Conservation (phyloP, 371 early-diverging fungal species). For the Nematocida displodere region DNA sequence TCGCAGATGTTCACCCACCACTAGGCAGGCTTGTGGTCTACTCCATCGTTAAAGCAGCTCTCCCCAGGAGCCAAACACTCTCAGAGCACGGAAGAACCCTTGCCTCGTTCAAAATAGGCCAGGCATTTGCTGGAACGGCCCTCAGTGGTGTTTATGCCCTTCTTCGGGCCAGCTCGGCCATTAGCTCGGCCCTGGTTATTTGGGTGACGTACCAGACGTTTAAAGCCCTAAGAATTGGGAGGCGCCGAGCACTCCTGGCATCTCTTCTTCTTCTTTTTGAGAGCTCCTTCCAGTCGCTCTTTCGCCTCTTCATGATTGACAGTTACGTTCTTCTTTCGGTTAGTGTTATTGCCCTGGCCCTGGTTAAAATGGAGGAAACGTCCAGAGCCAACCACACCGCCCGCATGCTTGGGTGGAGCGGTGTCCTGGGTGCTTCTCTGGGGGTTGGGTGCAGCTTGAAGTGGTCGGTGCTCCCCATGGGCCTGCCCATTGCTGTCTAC, state of each 20-base stretch:
- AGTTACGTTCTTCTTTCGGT: slow-evolving; percentile 17
- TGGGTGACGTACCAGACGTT: slow-evolving; percentile 1
- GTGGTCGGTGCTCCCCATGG: slow-evolving; percentile 46
- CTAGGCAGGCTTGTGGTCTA: slow-evolving; percentile 32
- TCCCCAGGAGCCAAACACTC: not conserved
- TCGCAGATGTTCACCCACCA: slow-evolving; percentile 42
- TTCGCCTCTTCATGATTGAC: slow-evolving; percentile 41
- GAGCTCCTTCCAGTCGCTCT: slow-evolving; percentile 11
- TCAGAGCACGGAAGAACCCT: not conserved
- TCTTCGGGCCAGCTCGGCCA: not conserved
- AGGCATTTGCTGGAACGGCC: slow-evolving; percentile 6
- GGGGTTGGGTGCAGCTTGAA: slow-evolving; percentile 16
- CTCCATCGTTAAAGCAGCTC: not conserved
- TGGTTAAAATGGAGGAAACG: slow-evolving; percentile 10
- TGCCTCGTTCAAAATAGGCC: not conserved
- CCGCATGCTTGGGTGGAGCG: not conserved
- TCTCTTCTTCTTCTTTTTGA: slow-evolving; percentile 33
- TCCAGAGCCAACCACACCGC: not conserved
- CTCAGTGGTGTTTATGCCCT: not conserved
- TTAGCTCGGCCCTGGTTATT: not conserved
- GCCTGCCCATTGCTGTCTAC: slow-evolving; percentile 26
- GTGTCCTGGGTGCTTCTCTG: slow-evolving; percentile 12
- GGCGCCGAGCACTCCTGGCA: not conserved
- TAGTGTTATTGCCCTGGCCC: not conserved
- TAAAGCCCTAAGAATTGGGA: not conserved